Evolutionary conservation across 805 yeast genomes (phyloP).

Genomic region (Teunomyces kruisii): DNA sequence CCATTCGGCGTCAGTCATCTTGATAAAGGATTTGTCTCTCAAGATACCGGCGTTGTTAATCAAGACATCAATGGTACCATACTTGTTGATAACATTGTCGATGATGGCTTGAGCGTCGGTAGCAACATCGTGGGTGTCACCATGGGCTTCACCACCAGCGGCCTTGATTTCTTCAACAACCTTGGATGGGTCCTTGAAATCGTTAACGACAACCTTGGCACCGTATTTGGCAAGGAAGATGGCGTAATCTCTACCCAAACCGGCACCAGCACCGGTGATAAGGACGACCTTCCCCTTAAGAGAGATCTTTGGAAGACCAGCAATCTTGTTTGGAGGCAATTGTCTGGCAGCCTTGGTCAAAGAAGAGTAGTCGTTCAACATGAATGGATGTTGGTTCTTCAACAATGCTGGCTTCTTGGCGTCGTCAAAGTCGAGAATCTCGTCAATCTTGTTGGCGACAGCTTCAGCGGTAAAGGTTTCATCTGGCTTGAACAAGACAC

Average conservation of each 20-base stretch:
- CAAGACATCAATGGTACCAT: conserved; percentile 82
- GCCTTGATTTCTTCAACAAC: conserved; percentile 74
- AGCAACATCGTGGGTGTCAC: conserved; percentile 80
- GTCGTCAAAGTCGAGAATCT: conserved; percentile 62
- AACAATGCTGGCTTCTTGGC: conserved; percentile 49
- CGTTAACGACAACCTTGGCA: conserved; percentile 93
- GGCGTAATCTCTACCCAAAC: conserved; percentile 91
- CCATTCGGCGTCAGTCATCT: conserved; percentile 87
- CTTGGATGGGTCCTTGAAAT: conserved; percentile 69
- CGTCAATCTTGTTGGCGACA: conserved; percentile 64
- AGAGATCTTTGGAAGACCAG: conserved; percentile 48
- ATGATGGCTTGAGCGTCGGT: conserved; percentile 72
- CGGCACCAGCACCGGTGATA: conserved; percentile 94
- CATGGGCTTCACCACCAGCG: conserved; percentile 79
- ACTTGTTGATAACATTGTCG: conserved; percentile 69
- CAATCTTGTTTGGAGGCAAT: conserved; percentile 50
- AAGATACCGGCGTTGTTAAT: conserved; percentile 94
- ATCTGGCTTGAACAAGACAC: conserved; percentile 80
- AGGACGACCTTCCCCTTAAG: conserved; percentile 83
- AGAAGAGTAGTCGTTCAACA: conserved; percentile 67
- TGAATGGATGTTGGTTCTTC: conserved; percentile 64
- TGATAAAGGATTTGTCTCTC: conserved; percentile 82
- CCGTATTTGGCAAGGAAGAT: conserved; percentile 83
- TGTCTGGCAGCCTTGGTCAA: conserved; percentile 53
- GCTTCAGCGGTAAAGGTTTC: conserved; percentile 81